Evolutionary conservation across 768 basidiomycete genomes (phyloP).

Genomic region (Amanita rubescens): DNA sequence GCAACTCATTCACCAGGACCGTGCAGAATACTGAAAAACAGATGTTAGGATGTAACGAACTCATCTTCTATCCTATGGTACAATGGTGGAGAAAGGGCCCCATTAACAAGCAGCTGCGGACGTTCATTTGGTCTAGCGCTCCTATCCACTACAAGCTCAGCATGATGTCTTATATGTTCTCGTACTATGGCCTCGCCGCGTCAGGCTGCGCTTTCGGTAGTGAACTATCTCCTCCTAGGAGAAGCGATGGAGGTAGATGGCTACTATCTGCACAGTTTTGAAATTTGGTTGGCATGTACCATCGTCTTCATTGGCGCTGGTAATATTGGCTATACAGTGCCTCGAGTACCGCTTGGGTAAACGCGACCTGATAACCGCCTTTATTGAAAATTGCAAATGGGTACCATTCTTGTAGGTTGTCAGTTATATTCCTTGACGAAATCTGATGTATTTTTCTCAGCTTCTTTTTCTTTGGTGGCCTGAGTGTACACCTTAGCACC

Average conservation of each 20-base stretch:
- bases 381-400: conserved; percentile 57
- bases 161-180: conserved; percentile 70
- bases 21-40: conserved; percentile 1
- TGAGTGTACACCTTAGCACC: conserved; percentile 61
- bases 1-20: conserved; percentile 5
- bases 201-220: conserved; percentile 51
- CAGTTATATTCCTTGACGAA: background rate
- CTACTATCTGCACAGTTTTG: conserved; percentile 65
- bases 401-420: conserved; percentile 65
- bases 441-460: conserved; percentile 22
- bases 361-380: conserved; percentile 38
- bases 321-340: conserved; percentile 59
- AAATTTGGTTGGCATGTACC: conserved; percentile 68
- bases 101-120: conserved; percentile 73
- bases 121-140: conserved; percentile 68
- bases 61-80: conserved; percentile 79
- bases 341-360: conserved; percentile 63
- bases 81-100: conserved; percentile 77
- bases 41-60: conserved; percentile 67
- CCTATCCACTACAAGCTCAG: conserved; percentile 80
- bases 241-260: conserved; percentile 56
- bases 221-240: conserved; percentile 69
- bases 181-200: conserved; percentile 58
- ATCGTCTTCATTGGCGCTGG: conserved; percentile 65
- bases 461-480: conserved; percentile 75